These are phyloP conservation scores for Blastobotrys proliferans DNA, from an alignment of 1,139 yeast genomes.

Conservation along the genomic window DNA sequence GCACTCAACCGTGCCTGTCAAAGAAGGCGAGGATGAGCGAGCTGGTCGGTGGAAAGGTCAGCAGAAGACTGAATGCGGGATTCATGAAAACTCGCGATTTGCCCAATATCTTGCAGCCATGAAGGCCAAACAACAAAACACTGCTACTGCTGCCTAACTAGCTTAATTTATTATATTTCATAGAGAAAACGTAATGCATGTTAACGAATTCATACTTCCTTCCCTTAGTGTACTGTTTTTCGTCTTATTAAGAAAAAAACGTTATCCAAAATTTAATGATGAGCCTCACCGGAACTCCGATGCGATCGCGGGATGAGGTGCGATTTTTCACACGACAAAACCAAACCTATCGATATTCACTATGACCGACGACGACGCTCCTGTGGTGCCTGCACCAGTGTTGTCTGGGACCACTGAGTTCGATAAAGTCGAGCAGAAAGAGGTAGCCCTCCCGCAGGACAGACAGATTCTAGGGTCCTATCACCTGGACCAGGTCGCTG, in stretches of 20 bases:
- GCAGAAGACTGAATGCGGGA: constrained; percentile 92
- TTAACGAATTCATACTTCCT: no score
- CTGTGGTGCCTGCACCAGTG: constrained; percentile 46
- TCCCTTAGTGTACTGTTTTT: no score
- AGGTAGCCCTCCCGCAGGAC: neutral
- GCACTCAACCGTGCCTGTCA: constrained; percentile 89
- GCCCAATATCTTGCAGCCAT: constrained; percentile 47
- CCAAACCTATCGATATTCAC: constrained; percentile 8
- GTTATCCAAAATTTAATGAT: no score
- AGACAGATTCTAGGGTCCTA: constrained; percentile 19
- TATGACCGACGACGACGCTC: neutral
- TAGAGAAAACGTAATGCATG: no score
- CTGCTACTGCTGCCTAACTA: no score
- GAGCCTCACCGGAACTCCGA: no score
- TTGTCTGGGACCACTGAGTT: constrained; percentile 61
- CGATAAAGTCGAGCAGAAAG: constrained; percentile 40
- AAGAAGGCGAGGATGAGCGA: constrained; percentile 90
- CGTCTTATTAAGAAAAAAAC: no score
- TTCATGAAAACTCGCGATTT: constrained; percentile 75
- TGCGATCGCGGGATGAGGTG: neutral
- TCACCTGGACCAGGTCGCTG: constrained; percentile 25
- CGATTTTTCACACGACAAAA: neutral
- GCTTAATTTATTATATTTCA: no score
- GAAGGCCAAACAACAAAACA: constrained; percentile 8
- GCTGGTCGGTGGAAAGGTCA: constrained; percentile 97